Evolutionary conservation across 1,284 basidiomycete genomes (phyloP).

Genomic region (Tilletia horrida): DNA sequence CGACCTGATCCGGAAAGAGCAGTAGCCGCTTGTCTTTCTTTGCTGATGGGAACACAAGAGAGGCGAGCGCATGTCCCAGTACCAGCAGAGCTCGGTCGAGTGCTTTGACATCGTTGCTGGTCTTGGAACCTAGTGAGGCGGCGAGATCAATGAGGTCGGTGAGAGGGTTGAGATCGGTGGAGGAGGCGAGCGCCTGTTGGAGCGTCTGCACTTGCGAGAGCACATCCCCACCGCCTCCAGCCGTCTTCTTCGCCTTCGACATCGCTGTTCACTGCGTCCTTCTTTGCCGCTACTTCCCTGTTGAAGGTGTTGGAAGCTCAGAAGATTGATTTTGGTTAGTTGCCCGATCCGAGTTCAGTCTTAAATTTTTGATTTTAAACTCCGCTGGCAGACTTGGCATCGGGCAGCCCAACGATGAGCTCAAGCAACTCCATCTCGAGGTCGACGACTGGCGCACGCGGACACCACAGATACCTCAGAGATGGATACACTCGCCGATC

Average conservation of each 20-base stretch:
- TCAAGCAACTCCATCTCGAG: neutral
- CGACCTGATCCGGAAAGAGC: constrained; percentile 11
- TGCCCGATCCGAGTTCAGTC: too few relatives aligned
- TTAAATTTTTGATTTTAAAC: too few relatives aligned
- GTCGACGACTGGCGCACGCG: neutral
- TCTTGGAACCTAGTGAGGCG: constrained; percentile 22
- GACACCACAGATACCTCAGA: too few relatives aligned
- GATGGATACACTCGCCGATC: constrained; percentile 6
- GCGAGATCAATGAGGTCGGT: constrained; percentile 37
- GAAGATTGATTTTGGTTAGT: too few relatives aligned
- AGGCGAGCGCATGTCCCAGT: constrained; percentile 30
- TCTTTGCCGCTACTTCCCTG: neutral
- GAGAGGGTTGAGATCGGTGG: constrained; percentile 46
- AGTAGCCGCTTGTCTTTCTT: neutral
- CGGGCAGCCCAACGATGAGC: neutral
- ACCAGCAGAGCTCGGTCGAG: constrained; percentile 31
- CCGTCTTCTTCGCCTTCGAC: neutral
- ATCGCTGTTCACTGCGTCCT: neutral
- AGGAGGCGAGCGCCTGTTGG: constrained; percentile 33
- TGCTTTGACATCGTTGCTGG: constrained; percentile 20
- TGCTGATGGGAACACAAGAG: neutral
- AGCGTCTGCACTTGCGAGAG: constrained; percentile 21
- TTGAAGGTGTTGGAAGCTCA: too few relatives aligned
- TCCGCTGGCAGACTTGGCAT: neutral
- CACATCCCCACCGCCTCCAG: constrained; percentile 4